Evolutionary conservation across 768 basidiomycete genomes (phyloP).

Genomic region (Pleurotus giganteus): DNA sequence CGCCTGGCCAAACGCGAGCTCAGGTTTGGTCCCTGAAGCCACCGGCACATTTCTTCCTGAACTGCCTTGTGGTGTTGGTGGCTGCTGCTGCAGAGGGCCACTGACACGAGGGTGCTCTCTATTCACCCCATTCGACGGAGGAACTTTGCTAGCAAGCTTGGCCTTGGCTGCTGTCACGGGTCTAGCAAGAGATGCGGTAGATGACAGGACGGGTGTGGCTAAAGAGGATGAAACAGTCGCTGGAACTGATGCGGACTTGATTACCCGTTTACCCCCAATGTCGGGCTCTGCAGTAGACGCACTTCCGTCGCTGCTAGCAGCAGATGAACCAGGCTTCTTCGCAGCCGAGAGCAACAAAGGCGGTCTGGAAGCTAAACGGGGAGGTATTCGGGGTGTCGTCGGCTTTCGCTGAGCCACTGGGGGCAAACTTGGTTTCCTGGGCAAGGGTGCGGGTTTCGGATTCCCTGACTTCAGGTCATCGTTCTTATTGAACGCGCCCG

Average conservation of each 20-base stretch:
- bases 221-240: slow-evolving; percentile 70
- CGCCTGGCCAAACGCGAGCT: slow-evolving; percentile 76
- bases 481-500: slow-evolving; percentile 32
- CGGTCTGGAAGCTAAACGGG: background rate
- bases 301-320: slow-evolving; percentile 5
- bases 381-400: slow-evolving; percentile 4
- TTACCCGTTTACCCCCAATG: slow-evolving; percentile 25
- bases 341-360: slow-evolving; percentile 6
- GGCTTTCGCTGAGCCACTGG: slow-evolving; percentile 1
- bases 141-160: slow-evolving; percentile 30
- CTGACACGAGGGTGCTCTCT: background rate
- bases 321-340: slow-evolving; percentile 6
- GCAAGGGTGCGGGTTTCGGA: background rate
- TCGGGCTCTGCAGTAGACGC: slow-evolving; percentile 8
- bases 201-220: slow-evolving; percentile 70
- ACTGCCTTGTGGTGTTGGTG: slow-evolving; percentile 12
- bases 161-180: slow-evolving; percentile 25
- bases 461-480: slow-evolving; percentile 11
- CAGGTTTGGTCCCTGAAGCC: slow-evolving; percentile 31
- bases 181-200: slow-evolving; percentile 73
- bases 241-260: slow-evolving; percentile 67
- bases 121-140: slow-evolving; percentile 33
- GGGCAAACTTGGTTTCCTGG: background rate
- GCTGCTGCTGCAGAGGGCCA: slow-evolving; percentile 4
- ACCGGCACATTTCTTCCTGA: slow-evolving; percentile 17